A percentile compares a stretch with the other conserved stretches of the same genome.
phyloP scores from a whole-genome alignment of 148 eudicot genomes.

The Vaccinium macrocarpon region DNA sequence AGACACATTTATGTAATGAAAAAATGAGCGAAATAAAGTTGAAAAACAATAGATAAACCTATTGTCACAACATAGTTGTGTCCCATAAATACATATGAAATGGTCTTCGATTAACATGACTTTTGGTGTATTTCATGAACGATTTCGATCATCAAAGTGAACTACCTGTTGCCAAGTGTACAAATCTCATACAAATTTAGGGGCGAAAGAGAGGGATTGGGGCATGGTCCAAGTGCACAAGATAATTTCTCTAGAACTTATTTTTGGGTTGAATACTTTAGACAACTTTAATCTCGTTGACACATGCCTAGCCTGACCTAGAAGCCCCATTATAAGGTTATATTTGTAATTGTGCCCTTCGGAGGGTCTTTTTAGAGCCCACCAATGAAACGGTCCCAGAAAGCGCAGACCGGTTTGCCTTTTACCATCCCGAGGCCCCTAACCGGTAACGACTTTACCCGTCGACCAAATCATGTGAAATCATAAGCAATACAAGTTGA shows the following conservation, averaged over 20 bases:
- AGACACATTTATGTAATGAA: no score
- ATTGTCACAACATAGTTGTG: no score
- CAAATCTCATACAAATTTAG: no score
- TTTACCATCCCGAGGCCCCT: constrained; percentile 3
- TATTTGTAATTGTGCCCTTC: neutral
- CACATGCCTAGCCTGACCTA: neutral
- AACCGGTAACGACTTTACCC: constrained; percentile 11
- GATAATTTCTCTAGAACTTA: neutral
- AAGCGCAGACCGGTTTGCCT: neutral
- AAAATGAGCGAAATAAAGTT: no score
- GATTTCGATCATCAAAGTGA: no score
- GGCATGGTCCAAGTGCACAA: neutral
- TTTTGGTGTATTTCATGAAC: no score
- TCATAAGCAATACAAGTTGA: neutral
- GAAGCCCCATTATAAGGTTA: neutral
- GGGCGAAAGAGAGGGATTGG: neutral
- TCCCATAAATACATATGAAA: no score
- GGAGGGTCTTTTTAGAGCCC: neutral
- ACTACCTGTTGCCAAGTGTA: no score
- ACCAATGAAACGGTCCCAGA: neutral
- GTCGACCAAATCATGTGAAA: constrained; percentile 8
- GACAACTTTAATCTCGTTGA: neutral
- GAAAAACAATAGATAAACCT: no score
- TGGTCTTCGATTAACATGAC: no score
- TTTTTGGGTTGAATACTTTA: neutral